phyloP scores from a whole-genome alignment of 257 asterid species.

The Misopates orontium region DNA sequence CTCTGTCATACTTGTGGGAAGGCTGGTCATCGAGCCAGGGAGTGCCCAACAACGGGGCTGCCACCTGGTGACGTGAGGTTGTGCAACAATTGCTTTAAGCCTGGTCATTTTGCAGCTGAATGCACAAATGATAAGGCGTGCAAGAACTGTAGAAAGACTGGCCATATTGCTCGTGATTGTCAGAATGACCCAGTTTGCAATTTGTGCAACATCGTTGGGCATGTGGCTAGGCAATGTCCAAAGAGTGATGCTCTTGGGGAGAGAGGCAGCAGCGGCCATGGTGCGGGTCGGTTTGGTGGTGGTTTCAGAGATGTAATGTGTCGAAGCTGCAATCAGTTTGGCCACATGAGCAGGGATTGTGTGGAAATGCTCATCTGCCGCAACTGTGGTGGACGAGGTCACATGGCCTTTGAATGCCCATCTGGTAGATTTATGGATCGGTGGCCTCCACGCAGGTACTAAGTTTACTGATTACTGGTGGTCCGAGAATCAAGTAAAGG shows the following conservation, averaged over 20 bases:
- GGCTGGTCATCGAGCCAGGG: constrained; percentile 50
- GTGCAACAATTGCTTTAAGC: constrained; percentile 52
- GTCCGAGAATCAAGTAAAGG: too few relatives aligned
- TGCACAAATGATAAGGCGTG: constrained; percentile 63
- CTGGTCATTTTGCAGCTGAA: constrained; percentile 47
- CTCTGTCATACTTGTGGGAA: constrained; percentile 53
- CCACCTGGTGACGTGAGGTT: constrained; percentile 51
- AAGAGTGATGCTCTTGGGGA: constrained; percentile 39
- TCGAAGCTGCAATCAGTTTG: constrained; percentile 51
- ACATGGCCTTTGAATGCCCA: constrained; percentile 49
- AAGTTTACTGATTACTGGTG: too few relatives aligned
- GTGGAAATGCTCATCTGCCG: constrained; percentile 42
- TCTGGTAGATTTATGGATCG: constrained; percentile 50
- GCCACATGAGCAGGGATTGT: constrained; percentile 60
- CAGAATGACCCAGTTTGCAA: constrained; percentile 62
- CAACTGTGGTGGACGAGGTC: constrained; percentile 59
- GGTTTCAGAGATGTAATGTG: constrained; percentile 44
- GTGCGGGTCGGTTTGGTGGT: constrained; percentile 32
- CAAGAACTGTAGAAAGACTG: constrained; percentile 63
- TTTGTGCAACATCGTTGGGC: constrained; percentile 53
- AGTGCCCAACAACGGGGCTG: constrained; percentile 39
- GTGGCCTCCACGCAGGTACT: constrained; percentile 49
- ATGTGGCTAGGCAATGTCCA: constrained; percentile 48
- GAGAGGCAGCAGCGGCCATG: constrained; percentile 42
- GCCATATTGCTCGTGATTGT: constrained; percentile 64